Base-by-base conservation (phyloP, 495 filamentous ascomycete genomes). In the Penicillium bovifimosum region DNA sequence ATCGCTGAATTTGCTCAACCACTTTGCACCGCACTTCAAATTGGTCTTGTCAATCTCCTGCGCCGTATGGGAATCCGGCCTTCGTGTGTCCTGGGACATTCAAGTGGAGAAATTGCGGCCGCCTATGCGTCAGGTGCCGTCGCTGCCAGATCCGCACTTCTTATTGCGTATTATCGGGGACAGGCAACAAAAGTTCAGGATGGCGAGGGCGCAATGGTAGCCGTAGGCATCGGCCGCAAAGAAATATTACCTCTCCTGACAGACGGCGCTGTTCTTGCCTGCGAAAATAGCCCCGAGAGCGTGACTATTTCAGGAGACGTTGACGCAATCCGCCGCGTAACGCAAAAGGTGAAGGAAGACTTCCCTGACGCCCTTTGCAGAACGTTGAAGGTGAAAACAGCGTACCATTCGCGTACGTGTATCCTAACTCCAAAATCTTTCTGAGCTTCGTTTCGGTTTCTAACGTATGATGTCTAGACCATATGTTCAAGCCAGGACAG, bases 71-170 rank as follows among this genome's bases (percentile, higher is more conserved):
- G 50, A 2, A 53, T 75, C 11, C n/a, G 5, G 2, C 59, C 60
- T 1, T 7, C 26, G 3, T 42, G 33, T 5, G 47, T 52, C 2
- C 50, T 65, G 1, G 67, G 69, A 8, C 71, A 74, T 41, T 72
- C 69, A 0, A 62, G 59, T 9, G 71, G 69, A 11, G 71, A 74
- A 45, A 65, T 72, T 41, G 69, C 67, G 5, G 69, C 71, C 0
- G 69, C 68, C 1, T 64, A 52, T 41, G 62, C 65, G 2, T 64
- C 65, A 2, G 64, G 63, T 9, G 36, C 31, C 29, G 5, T 70
- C 0, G 55, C 58, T 5, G 18, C 32, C 0, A 17, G 26, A 2
- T 52, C 58, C 0, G 68, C 71, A 9, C 60, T 69, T n/a, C 45
- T 58, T 2, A 44, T 49, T 29, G 67, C 69, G 0, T 74, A 63